phyloP scores from a whole-genome alignment of 352 stramenopile species.

The Stramenopiles sp. region DNA sequence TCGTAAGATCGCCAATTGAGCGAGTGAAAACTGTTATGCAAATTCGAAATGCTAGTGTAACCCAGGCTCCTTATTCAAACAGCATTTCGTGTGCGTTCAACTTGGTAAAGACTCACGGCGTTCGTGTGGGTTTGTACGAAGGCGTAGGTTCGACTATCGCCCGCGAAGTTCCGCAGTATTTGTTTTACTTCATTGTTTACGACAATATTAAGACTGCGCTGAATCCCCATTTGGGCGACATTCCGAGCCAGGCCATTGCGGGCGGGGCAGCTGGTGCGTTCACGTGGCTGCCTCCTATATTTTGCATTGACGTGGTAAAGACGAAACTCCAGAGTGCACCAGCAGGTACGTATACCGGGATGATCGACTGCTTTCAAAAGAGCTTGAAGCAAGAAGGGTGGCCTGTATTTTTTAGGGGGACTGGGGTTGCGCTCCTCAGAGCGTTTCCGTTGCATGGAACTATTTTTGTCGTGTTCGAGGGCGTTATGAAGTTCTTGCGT shows the following conservation, averaged over 20 bases:
- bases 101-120: neutral
- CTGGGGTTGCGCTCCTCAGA: neutral
- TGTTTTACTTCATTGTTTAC: neutral
- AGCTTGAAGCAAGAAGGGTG: neutral
- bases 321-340: neutral
- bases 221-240: neutral
- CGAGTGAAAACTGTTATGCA: neutral
- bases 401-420: neutral
- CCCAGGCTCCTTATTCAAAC: neutral
- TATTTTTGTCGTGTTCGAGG: neutral
- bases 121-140: neutral
- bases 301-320: neutral
- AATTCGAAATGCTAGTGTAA: neutral
- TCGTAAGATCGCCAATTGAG: neutral
- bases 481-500: neutral
- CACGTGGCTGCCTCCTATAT: neutral
- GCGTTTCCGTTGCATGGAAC: neutral
- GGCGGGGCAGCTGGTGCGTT: neutral
- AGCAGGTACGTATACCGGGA: neutral
- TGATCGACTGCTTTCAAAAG: neutral
- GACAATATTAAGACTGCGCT: neutral
- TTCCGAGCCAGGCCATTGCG: neutral
- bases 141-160: neutral
- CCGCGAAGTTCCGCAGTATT: neutral
- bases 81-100: neutral